A percentile compares a stretch with the other conserved stretches of the same genome.
Evolutionary conservation across 1,139 yeast genomes (phyloP).

Genomic region (Hyphopichia wangnamkhiaoensis): DNA sequence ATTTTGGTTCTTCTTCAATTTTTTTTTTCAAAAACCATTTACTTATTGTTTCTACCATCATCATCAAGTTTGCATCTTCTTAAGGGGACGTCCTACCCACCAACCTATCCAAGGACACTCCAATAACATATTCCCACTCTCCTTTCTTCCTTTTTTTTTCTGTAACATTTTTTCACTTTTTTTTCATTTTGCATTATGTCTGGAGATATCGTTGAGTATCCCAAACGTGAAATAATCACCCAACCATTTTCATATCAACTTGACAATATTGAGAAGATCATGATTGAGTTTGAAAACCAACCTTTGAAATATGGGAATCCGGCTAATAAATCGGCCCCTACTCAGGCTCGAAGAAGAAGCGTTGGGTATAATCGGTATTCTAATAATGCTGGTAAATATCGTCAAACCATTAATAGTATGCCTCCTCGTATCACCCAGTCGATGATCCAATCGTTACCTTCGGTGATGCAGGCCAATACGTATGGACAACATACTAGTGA

Average conservation of each 20-base stretch:
- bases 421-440: not conserved
- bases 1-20: no score
- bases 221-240: constrained; percentile 25
- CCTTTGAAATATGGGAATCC: constrained; percentile 19
- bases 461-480: no score
- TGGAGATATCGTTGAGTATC: constrained; percentile 8
- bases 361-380: not conserved
- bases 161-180: no score
- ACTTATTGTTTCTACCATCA: no score
- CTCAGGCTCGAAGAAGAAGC: not conserved
- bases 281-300: constrained; percentile 34
- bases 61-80: no score
- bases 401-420: not conserved
- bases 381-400: not conserved
- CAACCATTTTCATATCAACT: constrained; percentile 37
- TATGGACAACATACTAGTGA: no score
- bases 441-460: not conserved
- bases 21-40: no score
- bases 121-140: no score
- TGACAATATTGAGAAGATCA: constrained; percentile 31
- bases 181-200: not conserved
- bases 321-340: not conserved
- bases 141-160: not conserved
- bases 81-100: no score
- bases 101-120: no score